Percentiles rank a stretch among this genome's conserved stretches.
These are phyloP conservation scores for Nannochloris sp. DNA, from an alignment of 139 green algal genomes.

Conservation along the genomic window DNA sequence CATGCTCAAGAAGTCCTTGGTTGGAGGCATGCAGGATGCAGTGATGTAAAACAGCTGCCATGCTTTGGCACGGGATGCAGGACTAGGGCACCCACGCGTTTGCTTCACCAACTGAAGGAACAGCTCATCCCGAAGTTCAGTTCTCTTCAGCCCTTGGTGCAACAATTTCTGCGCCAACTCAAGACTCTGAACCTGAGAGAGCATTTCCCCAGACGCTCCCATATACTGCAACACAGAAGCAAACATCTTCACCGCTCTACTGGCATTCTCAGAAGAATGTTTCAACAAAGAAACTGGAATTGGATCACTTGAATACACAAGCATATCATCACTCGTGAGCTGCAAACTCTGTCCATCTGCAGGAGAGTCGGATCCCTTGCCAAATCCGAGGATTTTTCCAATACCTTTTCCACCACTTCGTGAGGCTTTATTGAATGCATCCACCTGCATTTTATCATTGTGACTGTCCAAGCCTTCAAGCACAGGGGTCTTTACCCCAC, in stretches of 20 bases:
- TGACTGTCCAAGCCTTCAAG: constrained; percentile 48
- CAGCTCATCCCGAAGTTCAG: constrained; percentile 90
- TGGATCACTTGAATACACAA: constrained; percentile 49
- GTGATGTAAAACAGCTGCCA: constrained; percentile 90
- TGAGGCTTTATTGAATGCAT: constrained; percentile 52
- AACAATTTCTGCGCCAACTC: constrained; percentile 85
- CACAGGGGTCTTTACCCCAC: constrained; percentile 9
- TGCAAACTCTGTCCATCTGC: constrained; percentile 9
- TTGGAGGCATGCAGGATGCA: constrained; percentile 73
- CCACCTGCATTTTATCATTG: constrained; percentile 55
- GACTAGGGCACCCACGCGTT: constrained; percentile 65
- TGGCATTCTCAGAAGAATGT: constrained; percentile 63
- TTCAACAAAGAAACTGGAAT: constrained; percentile 85
- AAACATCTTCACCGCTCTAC: constrained; percentile 87
- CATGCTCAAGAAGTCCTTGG: constrained; percentile 77
- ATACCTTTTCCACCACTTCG: constrained; percentile 41
- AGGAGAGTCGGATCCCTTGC: constrained; percentile 8
- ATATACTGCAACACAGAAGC: constrained; percentile 72
- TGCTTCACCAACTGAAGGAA: constrained; percentile 85
- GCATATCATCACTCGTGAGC: constrained; percentile 57
- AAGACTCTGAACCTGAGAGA: constrained; percentile 22
- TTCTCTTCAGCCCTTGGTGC: constrained; percentile 74
- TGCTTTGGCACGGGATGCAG: constrained; percentile 25
- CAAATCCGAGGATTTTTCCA: constrained; percentile 33
- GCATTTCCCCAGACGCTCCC: constrained; percentile 39